Evolutionary conservation across 257 asterid genomes (phyloP).

Genomic region (Nicotiana tomentosiformis): DNA sequence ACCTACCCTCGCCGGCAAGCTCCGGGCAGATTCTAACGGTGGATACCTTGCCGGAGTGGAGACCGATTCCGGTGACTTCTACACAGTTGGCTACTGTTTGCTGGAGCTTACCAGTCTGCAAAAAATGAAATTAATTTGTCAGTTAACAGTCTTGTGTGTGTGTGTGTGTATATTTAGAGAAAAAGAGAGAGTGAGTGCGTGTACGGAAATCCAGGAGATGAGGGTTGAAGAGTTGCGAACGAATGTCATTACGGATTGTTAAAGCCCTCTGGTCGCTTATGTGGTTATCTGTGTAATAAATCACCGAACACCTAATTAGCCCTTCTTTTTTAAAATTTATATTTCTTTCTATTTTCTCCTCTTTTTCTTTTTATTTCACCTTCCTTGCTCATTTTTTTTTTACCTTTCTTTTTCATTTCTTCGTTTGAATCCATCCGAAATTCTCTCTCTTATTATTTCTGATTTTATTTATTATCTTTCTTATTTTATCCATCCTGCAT

Average conservation of each 20-base stretch:
- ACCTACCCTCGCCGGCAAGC: slow-evolving; percentile 61
- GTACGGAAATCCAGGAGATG: slow-evolving; percentile 74
- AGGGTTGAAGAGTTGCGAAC: slow-evolving; percentile 34
- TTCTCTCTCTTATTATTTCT: too few relatives aligned
- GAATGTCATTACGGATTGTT: slow-evolving; percentile 13
- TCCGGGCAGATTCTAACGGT: slow-evolving; percentile 63
- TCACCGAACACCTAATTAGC: too few relatives aligned
- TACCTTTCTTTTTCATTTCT: too few relatives aligned
- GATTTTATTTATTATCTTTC: too few relatives aligned
- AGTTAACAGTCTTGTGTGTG: background rate
- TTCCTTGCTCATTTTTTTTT: too few relatives aligned
- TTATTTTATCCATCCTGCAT: too few relatives aligned
- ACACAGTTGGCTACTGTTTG: slow-evolving; percentile 54
- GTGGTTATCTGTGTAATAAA: too few relatives aligned
- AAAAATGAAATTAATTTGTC: background rate
- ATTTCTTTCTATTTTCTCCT: too few relatives aligned
- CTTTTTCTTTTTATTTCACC: too few relatives aligned
- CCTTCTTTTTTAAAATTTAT: too few relatives aligned
- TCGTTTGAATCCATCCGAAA: too few relatives aligned
- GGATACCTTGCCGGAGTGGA: slow-evolving; percentile 73
- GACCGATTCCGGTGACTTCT: slow-evolving; percentile 66
- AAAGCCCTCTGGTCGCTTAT: too few relatives aligned
- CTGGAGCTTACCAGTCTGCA: slow-evolving; percentile 80
- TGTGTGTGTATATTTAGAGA: background rate
- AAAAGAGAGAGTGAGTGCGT: background rate